These are phyloP conservation scores for Fusarium cicatricum DNA, from an alignment of 2,329 filamentous ascomycete species.

Conservation along the genomic window DNA sequence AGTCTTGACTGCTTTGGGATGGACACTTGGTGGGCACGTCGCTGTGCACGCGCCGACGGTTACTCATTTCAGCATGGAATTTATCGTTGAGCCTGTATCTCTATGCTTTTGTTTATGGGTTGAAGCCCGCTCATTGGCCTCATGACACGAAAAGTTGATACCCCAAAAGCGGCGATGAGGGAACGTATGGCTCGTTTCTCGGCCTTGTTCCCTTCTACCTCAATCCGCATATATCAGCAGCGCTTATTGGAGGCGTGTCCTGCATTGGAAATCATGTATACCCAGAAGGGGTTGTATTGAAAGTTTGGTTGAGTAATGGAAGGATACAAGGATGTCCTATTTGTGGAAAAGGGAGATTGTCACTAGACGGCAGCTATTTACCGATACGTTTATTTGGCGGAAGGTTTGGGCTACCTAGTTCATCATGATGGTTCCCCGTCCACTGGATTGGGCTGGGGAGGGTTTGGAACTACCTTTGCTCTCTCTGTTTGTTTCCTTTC, in stretches of 20 bases:
- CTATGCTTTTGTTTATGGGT: slow-evolving; percentile 39
- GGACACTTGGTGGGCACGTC: slow-evolving; percentile 19
- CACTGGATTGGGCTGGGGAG: slow-evolving; percentile 14
- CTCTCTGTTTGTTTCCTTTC: slow-evolving; percentile 16
- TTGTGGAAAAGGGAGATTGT: slow-evolving; percentile 17
- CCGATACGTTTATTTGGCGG: slow-evolving; percentile 15
- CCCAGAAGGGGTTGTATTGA: slow-evolving; percentile 21
- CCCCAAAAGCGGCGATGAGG: slow-evolving; percentile 44
- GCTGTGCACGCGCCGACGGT: slow-evolving; percentile 10
- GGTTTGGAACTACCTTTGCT: slow-evolving; percentile 13
- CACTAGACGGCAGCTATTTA: slow-evolving; percentile 21
- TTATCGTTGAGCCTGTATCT: slow-evolving; percentile 37
- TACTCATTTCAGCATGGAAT: slow-evolving; percentile 30
- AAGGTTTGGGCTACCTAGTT: slow-evolving; percentile 21
- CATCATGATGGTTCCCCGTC: slow-evolving; percentile 18
- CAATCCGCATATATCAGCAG: slow-evolving; percentile 26
- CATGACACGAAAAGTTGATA: slow-evolving; percentile 49
- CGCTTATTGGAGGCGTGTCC: slow-evolving; percentile 30
- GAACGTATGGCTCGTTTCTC: slow-evolving; percentile 31
- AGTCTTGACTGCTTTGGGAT: slow-evolving; percentile 24
- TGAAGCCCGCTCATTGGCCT: slow-evolving; percentile 37
- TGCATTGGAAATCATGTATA: slow-evolving; percentile 33
- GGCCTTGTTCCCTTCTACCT: slow-evolving; percentile 17
- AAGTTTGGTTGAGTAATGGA: slow-evolving; percentile 31
- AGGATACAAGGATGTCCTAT: slow-evolving; percentile 16